These are phyloP conservation scores for Rhizodiscina lignyota DNA, from an alignment of 495 filamentous ascomycete genomes.

Conservation along the genomic window DNA sequence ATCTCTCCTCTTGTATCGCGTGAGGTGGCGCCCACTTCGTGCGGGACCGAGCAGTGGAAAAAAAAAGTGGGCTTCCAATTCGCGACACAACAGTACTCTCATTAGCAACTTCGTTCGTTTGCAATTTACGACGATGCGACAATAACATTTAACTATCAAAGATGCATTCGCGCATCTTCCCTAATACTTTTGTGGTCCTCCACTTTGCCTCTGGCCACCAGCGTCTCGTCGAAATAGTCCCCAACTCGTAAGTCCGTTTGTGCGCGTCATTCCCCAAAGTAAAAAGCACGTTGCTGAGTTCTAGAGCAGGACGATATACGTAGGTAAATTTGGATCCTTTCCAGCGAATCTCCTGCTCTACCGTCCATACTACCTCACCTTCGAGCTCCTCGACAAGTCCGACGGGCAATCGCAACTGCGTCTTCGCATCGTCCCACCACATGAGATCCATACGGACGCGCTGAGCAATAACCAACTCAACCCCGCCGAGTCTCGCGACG, in stretches of 20 bases:
- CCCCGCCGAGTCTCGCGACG: conserved; percentile 30
- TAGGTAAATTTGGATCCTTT: conserved; percentile 84
- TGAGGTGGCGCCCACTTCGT: too few species aligned
- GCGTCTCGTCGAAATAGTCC: not conserved
- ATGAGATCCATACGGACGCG: conserved; percentile 71
- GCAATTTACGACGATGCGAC: too few species aligned
- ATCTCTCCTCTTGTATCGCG: too few species aligned
- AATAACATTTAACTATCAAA: too few species aligned
- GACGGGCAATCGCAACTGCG: conserved; percentile 36
- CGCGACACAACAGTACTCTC: too few species aligned
- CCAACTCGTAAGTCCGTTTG: not conserved
- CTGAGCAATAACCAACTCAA: conserved; percentile 33
- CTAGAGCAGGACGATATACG: conserved; percentile 47
- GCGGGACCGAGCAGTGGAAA: too few species aligned
- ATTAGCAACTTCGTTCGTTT: too few species aligned
- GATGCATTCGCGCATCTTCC: not conserved
- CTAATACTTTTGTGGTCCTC: not conserved
- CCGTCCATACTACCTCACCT: conserved; percentile 79
- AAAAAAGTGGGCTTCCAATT: too few species aligned
- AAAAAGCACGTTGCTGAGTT: not conserved
- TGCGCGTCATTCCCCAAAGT: not conserved
- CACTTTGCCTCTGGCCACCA: not conserved
- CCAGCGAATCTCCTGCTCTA: conserved; percentile 72
- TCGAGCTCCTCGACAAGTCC: conserved; percentile 59
- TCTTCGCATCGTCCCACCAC: conserved; percentile 62